Base-by-base conservation (phyloP, 2,329 filamentous ascomycete genomes). In the Harringtonia aguacate region DNA sequence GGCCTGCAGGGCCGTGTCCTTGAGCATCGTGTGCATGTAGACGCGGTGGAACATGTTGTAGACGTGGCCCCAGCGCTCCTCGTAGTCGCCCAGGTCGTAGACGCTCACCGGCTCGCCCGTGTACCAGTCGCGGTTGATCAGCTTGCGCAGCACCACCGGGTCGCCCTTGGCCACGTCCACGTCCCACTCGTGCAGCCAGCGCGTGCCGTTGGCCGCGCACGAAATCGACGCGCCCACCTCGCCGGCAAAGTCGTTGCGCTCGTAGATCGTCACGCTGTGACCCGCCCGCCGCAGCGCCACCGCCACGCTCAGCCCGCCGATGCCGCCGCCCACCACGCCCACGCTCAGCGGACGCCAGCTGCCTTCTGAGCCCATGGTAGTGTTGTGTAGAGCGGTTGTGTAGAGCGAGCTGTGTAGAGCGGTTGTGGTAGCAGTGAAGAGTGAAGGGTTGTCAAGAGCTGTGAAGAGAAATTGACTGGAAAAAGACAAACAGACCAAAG, bases 61-160 rank as follows among this genome's bases (percentile, higher is more conserved):
- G 27, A 44, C 40, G n/a, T 47, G 30, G 7, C 46, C 46, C 44
- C 46, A 50, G 7, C 45, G 47, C 61, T 76, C 56, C 58, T 84
- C 72, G 46, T 84, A 84, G 54, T 84, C 79, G 12, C 63, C 69
- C 17, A 85, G 59, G 51, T 75, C 70, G 52, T 81, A 83, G 1
- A 79, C 74, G 50, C 72, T 82, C 21, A 78, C 69, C 0, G 75
- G 72, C 59, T 83, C 74, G 1, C 81, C 81, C 1, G 79, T 84
- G 56, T 74, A 72, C 80, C 80, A 85, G 59, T 84, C 79, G 4
- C 75, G 72, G 56, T 78, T 81, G 62, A 85, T 84, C 42, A 85
- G 68, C 53, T 78, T 78, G 58, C 68, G 69, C 39, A 85, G 61
- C 1, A 84, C 63, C 2, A 85, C 80, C 0, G 79, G 79, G 46